Conservation (phyloP, 257 asterid species). For the Solanum acaule region DNA sequence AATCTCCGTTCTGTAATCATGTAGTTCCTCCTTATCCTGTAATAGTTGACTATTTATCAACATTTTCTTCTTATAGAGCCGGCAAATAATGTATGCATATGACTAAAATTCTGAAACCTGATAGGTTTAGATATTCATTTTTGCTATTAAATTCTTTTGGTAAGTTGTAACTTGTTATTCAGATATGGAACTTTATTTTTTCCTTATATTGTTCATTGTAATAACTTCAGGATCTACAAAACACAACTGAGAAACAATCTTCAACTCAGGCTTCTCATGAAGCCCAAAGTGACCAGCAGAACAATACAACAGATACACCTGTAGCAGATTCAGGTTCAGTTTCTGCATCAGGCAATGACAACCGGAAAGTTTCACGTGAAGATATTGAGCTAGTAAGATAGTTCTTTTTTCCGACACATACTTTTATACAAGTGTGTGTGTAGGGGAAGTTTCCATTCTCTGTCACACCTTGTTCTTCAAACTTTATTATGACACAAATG, state of each 20-base stretch:
- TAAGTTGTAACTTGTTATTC: not conserved
- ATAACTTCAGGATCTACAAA: conserved; percentile 41
- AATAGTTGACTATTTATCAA: not conserved
- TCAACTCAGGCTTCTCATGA: conserved; percentile 45
- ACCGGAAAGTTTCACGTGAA: conserved; percentile 87
- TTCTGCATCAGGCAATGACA: conserved; percentile 71
- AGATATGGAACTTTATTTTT: not conserved
- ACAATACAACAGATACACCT: conserved; percentile 54
- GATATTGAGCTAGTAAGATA: conserved; percentile 88
- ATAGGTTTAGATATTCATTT: not conserved
- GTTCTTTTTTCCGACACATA: not conserved
- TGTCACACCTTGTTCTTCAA: not conserved
- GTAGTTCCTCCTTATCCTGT: not conserved
- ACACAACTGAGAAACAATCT: conserved; percentile 55
- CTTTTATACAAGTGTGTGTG: not conserved
- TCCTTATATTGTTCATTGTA: not conserved
- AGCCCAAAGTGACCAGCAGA: conserved; percentile 52
- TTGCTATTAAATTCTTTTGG: not conserved
- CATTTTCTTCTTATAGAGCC: not conserved
- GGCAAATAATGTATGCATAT: not conserved
- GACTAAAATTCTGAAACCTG: not conserved
- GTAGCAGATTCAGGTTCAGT: conserved; percentile 83
- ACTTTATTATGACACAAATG: conserved; percentile 5
- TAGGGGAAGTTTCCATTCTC: not conserved
- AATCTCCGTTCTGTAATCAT: not conserved